A percentile compares a stretch with the other conserved stretches of the same genome.
Evolutionary conservation across 2,329 filamentous ascomycete species (phyloP).

Genomic region (Fusarium hostae): DNA sequence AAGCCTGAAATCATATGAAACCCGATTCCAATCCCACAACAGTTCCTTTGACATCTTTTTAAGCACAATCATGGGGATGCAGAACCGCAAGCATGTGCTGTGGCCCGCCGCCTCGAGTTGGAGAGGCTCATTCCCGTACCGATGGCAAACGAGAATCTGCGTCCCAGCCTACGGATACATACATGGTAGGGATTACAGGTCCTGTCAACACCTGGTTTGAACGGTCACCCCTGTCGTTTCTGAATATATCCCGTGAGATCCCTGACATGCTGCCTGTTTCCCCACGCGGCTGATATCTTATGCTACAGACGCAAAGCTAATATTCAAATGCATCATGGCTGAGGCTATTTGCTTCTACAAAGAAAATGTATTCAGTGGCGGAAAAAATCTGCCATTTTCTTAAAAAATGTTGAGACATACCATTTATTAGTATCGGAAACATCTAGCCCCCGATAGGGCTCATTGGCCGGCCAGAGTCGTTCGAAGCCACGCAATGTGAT

Average conservation of each 20-base stretch:
- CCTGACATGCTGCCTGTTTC: constrained; percentile 10
- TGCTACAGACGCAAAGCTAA: constrained; percentile 31
- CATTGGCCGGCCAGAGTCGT: constrained; percentile 3
- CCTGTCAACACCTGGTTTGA: constrained; percentile 1
- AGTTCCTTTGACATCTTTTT: neutral
- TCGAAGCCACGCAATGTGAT: constrained; percentile 20
- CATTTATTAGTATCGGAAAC: neutral
- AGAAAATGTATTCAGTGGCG: constrained; percentile 12
- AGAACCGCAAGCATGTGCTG: neutral
- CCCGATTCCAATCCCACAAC: neutral
- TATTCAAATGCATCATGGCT: constrained; percentile 23
- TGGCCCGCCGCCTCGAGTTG: neutral
- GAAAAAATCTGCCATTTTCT: constrained; percentile 4
- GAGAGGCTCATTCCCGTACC: neutral
- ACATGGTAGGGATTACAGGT: neutral
- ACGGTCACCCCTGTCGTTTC: neutral
- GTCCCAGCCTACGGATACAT: neutral
- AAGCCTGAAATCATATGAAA: neutral
- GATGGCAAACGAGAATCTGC: neutral
- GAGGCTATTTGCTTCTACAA: constrained; percentile 21
- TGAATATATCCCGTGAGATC: constrained; percentile 12
- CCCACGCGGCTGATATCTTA: constrained; percentile 11
- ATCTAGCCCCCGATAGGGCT: constrained; percentile 12
- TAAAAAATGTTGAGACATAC: constrained; percentile 18
- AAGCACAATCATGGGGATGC: neutral